phyloP scores from a whole-genome alignment of 441 rosid genomes.

The Mallotus repandus region DNA sequence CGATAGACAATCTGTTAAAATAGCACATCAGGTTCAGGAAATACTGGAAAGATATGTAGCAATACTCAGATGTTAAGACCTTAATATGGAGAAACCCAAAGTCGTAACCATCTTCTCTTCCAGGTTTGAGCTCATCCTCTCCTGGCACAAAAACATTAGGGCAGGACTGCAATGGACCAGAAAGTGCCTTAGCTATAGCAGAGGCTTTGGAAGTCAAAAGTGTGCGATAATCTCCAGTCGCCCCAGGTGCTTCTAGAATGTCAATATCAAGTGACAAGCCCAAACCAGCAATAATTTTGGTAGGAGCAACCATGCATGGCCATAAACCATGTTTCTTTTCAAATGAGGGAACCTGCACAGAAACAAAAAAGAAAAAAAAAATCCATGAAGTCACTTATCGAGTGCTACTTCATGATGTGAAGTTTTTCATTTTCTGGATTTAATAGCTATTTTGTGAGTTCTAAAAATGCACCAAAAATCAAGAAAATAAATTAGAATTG shows the following conservation, averaged over 20 bases:
- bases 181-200: constrained; percentile 82
- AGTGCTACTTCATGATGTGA: background rate
- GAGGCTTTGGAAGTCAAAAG: constrained; percentile 78
- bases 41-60: constrained; percentile 5
- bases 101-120: constrained; percentile 78
- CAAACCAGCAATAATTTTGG: constrained; percentile 93
- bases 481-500: background rate
- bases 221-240: constrained; percentile 89
- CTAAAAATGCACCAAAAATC: background rate
- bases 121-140: constrained; percentile 71
- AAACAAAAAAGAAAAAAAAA: background rate
- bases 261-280: constrained; percentile 94
- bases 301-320: constrained; percentile 99
- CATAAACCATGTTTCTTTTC: constrained; percentile 69
- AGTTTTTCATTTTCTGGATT: background rate
- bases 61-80: constrained; percentile 36
- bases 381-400: constrained; percentile 1
- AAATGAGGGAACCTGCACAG: constrained; percentile 71
- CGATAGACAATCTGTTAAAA: background rate
- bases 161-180: constrained; percentile 57
- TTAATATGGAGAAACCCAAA: constrained; percentile 89
- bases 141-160: constrained; percentile 84
- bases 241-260: constrained; percentile 85
- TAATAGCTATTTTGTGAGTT: background rate
- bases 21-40: background rate